Base-by-base conservation (phyloP, 805 yeast genomes). In the Priceomyces carsonii region DNA sequence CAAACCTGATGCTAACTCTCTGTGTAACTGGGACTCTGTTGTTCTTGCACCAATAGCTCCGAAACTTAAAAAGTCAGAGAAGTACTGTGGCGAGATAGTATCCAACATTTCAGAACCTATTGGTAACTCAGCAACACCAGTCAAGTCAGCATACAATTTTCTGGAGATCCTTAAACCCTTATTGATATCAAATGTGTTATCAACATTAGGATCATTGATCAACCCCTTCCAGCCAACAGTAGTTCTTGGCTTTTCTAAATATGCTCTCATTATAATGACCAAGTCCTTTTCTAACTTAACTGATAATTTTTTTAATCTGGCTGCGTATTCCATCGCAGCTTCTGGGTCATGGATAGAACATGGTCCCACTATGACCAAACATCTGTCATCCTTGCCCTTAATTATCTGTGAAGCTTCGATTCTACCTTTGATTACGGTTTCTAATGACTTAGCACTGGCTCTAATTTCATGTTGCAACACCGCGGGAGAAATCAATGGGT, bases 11-110 rank as follows among this genome's bases (percentile, higher is more conserved):
- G 98, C 95, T 52, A 91, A 79, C 69, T 91, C 99, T 68, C 99
- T 83, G 71, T 91, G 99, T 42, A 91, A 78, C 66, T 91, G 99
- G 28, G 97, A 91, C 70, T 91, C 99, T 31, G 99, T 91, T 40
- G 99, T 91, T 73, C 99, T 83, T 38, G 99, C 99, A 58, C 99
- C 99, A 66, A 91, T 90, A 42, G 99, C 99, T 55, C 99, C 99
- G 49, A 91, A 80, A 21, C 95, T 84, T 47, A 91, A 75, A 51
- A 90, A 74, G 62, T 93, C 99, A 17, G 91, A 82, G 48, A 91
- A 75, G 75, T 77, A 91, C 74, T 91, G 99, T 13, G 99, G 99
- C 21, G 96, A 86, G 45, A 91, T 91, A 42, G 98, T 93, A 64
- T 91, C 99, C 63, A 91, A 79, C 99, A 91, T 93, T 69, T 91